phyloP scores from a whole-genome alignment of 2,329 filamentous ascomycete species.

The Nigrospora osmanthi region DNA sequence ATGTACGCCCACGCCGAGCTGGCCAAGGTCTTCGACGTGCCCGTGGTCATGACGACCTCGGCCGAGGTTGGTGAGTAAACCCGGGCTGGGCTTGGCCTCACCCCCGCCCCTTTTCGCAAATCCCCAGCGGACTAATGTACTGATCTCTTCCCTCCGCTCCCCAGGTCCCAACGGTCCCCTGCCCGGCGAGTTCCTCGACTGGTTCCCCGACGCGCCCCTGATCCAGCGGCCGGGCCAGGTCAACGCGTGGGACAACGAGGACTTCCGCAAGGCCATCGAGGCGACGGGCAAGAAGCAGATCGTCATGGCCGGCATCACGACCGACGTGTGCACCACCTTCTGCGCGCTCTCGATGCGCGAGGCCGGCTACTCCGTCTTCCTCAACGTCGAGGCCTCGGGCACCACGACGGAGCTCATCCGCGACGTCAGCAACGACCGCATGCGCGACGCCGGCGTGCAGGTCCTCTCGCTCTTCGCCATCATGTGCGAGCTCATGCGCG shows the following conservation, averaged over 20 bases:
- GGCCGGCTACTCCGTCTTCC: conserved; percentile 66
- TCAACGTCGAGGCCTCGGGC: conserved; percentile 64
- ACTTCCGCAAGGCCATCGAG: conserved; percentile 58
- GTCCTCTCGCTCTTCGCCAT: conserved; percentile 56
- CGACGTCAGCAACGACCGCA: conserved; percentile 58
- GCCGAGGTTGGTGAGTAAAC: conserved; percentile 40
- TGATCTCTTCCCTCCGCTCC: neutral
- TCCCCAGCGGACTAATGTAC: neutral
- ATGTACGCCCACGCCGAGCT: conserved; percentile 61
- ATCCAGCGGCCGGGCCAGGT: conserved; percentile 65
- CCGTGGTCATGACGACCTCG: conserved; percentile 64
- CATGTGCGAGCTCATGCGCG: conserved; percentile 61
- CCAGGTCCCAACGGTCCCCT: conserved; percentile 63
- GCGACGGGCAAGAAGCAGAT: conserved; percentile 61
- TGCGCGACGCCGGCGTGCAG: conserved; percentile 60
- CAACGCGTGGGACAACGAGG: conserved; percentile 67
- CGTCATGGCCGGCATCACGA: conserved; percentile 65
- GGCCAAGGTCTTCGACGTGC: conserved; percentile 58
- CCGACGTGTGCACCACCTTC: conserved; percentile 71
- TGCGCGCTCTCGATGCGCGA: conserved; percentile 63
- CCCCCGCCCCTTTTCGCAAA: too few species aligned
- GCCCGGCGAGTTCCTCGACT: conserved; percentile 58
- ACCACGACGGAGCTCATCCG: conserved; percentile 55
- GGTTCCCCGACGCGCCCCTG: conserved; percentile 60
- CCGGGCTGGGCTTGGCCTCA: too few species aligned